Evolutionary conservation across 306 rosid genomes (phyloP), one percentile per base, ranked within the genome.

Genomic region (Parietaria judaica): DNA sequence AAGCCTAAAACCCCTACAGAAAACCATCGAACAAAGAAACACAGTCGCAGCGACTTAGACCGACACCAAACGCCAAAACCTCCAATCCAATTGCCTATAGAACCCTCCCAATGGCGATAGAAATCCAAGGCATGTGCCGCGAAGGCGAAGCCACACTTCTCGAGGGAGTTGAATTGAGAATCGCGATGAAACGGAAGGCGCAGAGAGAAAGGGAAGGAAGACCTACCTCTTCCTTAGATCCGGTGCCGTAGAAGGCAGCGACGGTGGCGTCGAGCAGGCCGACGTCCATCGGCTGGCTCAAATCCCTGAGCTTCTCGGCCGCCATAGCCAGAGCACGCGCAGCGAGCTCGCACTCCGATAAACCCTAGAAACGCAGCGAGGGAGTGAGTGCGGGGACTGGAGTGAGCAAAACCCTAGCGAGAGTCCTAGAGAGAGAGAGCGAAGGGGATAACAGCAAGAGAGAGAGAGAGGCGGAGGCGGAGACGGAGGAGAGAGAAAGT

Each of bases 181-280:
- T 14, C 4, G 35, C 14, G 46, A 68, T 51, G 23, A 64, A 60
- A 11, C 35, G 36, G 58, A 67, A 37, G 63, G 35, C 35, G 6
- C 56, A 36, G 7, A 17, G 5, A 14, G 35, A 41, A 14, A 52
- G 13, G 36, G 54, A 61, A 11, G 35, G 11, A 63, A 62, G 51
- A 14, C 72, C 69, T 50, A 84, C 99, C 95, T 94, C 95, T 72
- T 81, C 89, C 74, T 88, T 94, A 88, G 99, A 94, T 94, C 97
- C 99, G 67, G 99, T 94, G 76, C 99, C 99, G 65, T 94, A 94
- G 80, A 94, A 94, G 76, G 99, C 99, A 10, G 94, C 78, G 35
- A 94, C 99, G 67, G 99, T 94, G 57, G 99, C 97, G 65, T 94
- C 99, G 56, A 94, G 99, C 55, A 86, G 56, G 1, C 78, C 69